Percentiles rank a stretch among this genome's conserved stretches.
Evolutionary conservation across 2,329 filamentous ascomycete species (phyloP).

Genomic region (Diaporthe ampelina): DNA sequence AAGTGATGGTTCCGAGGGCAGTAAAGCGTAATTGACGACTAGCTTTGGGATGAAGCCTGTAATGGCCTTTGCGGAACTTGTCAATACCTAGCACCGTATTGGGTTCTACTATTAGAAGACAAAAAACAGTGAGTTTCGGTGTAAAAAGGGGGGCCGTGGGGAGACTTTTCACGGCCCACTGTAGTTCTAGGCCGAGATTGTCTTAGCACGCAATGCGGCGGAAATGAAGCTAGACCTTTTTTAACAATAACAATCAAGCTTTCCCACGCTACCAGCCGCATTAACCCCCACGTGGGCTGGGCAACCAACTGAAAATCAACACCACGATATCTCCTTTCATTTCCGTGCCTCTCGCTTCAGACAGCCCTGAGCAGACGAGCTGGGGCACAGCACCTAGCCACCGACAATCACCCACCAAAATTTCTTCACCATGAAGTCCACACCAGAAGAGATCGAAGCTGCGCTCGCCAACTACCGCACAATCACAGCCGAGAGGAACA

Average conservation of each 20-base stretch:
- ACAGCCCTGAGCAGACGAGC: neutral
- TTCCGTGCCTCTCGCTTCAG: neutral
- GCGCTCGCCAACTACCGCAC: conserved; percentile 1
- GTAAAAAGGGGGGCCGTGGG: too few relatives aligned
- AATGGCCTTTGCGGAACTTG: too few relatives aligned
- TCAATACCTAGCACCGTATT: too few relatives aligned
- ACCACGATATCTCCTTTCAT: neutral
- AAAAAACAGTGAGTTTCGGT: too few relatives aligned
- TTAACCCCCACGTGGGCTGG: neutral
- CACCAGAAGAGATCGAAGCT: neutral
- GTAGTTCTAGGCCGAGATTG: too few relatives aligned
- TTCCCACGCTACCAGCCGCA: neutral
- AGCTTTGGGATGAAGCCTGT: too few relatives aligned
- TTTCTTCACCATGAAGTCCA: neutral
- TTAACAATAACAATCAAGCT: neutral
- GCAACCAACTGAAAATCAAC: neutral
- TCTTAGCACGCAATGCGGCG: neutral
- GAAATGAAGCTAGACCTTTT: conserved; percentile 10
- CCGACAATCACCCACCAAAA: neutral
- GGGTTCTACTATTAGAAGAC: too few relatives aligned
- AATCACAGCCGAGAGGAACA: neutral
- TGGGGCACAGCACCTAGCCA: neutral
- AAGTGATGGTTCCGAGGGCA: too few relatives aligned
- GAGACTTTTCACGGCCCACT: too few relatives aligned
- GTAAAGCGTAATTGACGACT: too few relatives aligned